A percentile compares a stretch with the other conserved stretches of the same genome.
These are phyloP conservation scores for Cladorrhinum samala DNA, from an alignment of 495 filamentous ascomycete species.

Conservation along the genomic window DNA sequence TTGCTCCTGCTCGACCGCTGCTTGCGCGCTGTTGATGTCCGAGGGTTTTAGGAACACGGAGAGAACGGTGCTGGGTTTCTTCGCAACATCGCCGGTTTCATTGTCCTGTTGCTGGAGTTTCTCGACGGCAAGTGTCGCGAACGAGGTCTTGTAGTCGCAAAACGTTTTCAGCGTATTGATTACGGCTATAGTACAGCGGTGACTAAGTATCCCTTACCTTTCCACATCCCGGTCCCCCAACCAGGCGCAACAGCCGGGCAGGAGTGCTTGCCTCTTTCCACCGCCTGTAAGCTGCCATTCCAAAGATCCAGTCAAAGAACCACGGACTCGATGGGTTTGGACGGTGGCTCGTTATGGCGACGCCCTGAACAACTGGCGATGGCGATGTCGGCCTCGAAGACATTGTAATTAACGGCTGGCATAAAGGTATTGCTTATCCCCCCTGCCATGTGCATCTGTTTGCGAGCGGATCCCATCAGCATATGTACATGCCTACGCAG, in stretches of 20 bases:
- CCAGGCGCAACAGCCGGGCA: not conserved
- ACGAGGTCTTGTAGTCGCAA: not conserved
- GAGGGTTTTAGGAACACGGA: not conserved
- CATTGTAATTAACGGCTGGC: no score
- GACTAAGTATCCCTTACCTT: no score
- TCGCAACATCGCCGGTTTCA: not conserved
- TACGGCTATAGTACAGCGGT: no score
- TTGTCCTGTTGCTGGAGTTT: not conserved
- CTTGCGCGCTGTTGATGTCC: not conserved
- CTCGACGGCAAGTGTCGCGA: not conserved
- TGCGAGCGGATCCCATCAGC: not conserved
- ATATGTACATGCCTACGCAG: no score
- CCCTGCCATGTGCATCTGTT: no score
- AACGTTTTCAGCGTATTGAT: no score
- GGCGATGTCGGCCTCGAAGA: no score
- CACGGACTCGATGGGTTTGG: not conserved
- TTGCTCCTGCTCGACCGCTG: not conserved
- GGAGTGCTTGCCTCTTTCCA: not conserved
- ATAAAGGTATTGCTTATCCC: no score
- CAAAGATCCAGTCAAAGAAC: slow-evolving; percentile 4
- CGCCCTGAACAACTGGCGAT: no score
- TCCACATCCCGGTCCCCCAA: not conserved
- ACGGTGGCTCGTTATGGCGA: not conserved
- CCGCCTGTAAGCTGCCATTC: slow-evolving; percentile 3
- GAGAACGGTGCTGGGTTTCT: not conserved